Evolutionary conservation across 2,329 filamentous ascomycete genomes (phyloP).

Genomic region (Colletotrichum neosansevieriae): DNA sequence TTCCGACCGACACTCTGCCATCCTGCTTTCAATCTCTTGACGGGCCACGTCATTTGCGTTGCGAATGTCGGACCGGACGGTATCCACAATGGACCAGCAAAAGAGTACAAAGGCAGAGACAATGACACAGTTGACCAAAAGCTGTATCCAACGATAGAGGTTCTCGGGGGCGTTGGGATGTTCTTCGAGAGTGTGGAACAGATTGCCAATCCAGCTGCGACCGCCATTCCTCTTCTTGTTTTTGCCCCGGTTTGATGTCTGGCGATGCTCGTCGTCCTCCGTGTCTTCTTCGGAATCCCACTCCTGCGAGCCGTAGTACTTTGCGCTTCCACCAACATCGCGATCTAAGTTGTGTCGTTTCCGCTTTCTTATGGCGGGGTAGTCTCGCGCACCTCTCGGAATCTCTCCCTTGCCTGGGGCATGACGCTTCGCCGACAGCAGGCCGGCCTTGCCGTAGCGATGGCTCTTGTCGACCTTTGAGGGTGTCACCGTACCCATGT

Average conservation of each 20-base stretch:
- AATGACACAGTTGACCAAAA: slow-evolving; percentile 74
- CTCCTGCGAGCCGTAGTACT: slow-evolving; percentile 56
- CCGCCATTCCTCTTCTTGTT: slow-evolving; percentile 38
- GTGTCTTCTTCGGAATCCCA: slow-evolving; percentile 63
- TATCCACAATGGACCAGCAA: slow-evolving; percentile 72
- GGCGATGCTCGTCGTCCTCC: slow-evolving; percentile 55
- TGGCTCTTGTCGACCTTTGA: slow-evolving; percentile 59
- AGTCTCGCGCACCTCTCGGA: slow-evolving; percentile 57
- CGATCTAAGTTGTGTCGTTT: slow-evolving; percentile 64
- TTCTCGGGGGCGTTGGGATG: slow-evolving; percentile 71
- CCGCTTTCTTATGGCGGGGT: slow-evolving; percentile 62
- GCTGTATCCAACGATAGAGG: slow-evolving; percentile 69
- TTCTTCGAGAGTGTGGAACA: slow-evolving; percentile 66
- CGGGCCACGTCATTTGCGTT: slow-evolving; percentile 77
- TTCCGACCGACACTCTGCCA: slow-evolving; percentile 77
- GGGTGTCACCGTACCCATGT: slow-evolving; percentile 61
- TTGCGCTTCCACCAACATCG: slow-evolving; percentile 63
- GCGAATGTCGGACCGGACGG: slow-evolving; percentile 80
- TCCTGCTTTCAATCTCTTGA: slow-evolving; percentile 77
- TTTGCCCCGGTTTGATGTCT: slow-evolving; percentile 31
- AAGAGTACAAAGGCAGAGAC: slow-evolving; percentile 71
- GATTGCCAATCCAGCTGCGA: slow-evolving; percentile 54
- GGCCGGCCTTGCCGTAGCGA: slow-evolving; percentile 56
- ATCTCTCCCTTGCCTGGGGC: slow-evolving; percentile 75
- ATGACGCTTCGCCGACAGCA: slow-evolving; percentile 55